A percentile compares a stretch with the other conserved stretches of the same genome.
phyloP scores from a whole-genome alignment of 495 filamentous ascomycete species.

The Annulohypoxylon moriforme region DNA sequence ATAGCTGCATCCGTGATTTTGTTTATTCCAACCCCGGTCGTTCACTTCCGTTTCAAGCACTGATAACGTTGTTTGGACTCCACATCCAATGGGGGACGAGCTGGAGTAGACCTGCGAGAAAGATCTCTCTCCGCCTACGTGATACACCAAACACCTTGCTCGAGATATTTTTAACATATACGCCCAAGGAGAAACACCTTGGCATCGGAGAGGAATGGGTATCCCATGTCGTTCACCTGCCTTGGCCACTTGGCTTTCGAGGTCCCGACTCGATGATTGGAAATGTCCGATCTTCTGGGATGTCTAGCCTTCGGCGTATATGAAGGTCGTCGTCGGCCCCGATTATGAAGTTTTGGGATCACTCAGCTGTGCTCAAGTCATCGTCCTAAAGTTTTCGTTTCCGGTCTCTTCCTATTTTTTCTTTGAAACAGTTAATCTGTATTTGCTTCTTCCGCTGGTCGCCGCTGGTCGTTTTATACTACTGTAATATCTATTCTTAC shows the following conservation, averaged over 20 bases:
- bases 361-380: conserved; percentile 55
- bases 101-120: conserved; percentile 1
- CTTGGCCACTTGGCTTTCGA: conserved; percentile 37
- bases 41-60: conserved; percentile 48
- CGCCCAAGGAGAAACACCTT: conserved; percentile 39
- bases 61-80: conserved; percentile 33
- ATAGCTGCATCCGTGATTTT: conserved; percentile 19
- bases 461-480: conserved; percentile 52
- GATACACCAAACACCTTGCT: conserved; percentile 36
- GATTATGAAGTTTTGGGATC: conserved; percentile 37
- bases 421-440: conserved; percentile 37
- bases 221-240: conserved; percentile 29
- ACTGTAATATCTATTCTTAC: conserved; percentile 39
- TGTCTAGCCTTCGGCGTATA: conserved; percentile 45
- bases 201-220: conserved; percentile 35
- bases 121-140: conserved; percentile 32
- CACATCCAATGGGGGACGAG: conserved; percentile 40
- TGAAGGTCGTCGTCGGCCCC: conserved; percentile 42
- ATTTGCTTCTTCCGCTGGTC: conserved; percentile 54
- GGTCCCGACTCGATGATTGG: conserved; percentile 41
- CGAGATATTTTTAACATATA: conserved; percentile 46
- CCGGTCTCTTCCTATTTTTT: conserved; percentile 45
- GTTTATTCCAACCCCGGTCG: conserved; percentile 30
- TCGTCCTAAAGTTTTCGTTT: conserved; percentile 45
- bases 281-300: conserved; percentile 19